Evolutionary conservation across 2,329 filamentous ascomycete genomes (phyloP).

Genomic region (Madurella mycetomatis): DNA sequence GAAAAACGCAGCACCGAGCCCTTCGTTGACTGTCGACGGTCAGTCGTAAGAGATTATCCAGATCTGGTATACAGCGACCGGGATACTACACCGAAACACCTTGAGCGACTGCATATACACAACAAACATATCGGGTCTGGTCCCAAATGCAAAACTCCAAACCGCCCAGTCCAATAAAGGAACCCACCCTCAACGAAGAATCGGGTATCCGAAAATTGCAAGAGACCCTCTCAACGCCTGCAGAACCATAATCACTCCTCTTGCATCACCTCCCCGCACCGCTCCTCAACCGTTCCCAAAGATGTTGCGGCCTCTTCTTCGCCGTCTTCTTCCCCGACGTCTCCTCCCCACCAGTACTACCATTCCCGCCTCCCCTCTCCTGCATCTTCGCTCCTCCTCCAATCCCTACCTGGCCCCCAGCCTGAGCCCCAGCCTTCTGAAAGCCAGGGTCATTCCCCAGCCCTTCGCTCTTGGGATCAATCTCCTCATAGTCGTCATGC

Average conservation of each 20-base stretch:
- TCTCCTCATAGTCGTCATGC: slow-evolving; percentile 34
- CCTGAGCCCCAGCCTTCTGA: slow-evolving; percentile 22
- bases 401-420: neutral
- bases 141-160: too few species aligned
- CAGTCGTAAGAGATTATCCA: too few species aligned
- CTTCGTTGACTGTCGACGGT: too few species aligned
- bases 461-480: slow-evolving; percentile 43
- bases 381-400: slow-evolving; percentile 4
- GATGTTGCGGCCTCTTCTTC: slow-evolving; percentile 15
- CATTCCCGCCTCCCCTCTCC: slow-evolving; percentile 3
- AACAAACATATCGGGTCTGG: too few species aligned
- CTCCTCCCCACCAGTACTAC: neutral
- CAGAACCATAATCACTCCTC: neutral
- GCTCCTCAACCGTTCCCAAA: slow-evolving; percentile 23
- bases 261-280: slow-evolving; percentile 11
- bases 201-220: too few species aligned
- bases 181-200: too few species aligned
- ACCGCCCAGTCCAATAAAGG: too few species aligned
- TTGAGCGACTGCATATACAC: too few species aligned
- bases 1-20: too few species aligned
- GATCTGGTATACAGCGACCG: too few species aligned
- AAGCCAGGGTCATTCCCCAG: slow-evolving; percentile 43
- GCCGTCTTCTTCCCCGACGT: slow-evolving; percentile 7
- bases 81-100: too few species aligned
- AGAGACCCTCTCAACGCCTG: neutral